phyloP scores from a whole-genome alignment of 2,329 filamentous ascomycete genomes.

The Penicillium sp. region DNA sequence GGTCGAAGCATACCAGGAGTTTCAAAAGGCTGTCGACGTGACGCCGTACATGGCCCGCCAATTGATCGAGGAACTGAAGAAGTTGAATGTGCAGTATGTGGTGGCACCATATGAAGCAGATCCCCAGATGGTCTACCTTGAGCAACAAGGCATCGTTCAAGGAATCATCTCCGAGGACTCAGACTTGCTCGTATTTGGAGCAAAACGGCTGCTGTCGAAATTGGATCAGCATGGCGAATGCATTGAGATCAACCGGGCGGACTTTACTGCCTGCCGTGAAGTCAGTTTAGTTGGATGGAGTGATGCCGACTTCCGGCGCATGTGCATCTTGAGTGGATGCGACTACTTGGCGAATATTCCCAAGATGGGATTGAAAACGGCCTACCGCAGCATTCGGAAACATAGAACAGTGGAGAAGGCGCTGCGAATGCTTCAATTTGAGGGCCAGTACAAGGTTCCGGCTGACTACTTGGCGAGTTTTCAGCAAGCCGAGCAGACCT shows the following conservation, averaged over 20 bases:
- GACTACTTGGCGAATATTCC: slow-evolving; percentile 88
- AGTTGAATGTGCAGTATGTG: slow-evolving; percentile 73
- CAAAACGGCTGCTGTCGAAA: slow-evolving; percentile 86
- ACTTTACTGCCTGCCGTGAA: slow-evolving; percentile 86
- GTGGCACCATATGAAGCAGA: slow-evolving; percentile 98
- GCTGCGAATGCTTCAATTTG: slow-evolving; percentile 79
- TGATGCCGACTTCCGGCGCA: slow-evolving; percentile 83
- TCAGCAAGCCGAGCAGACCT: slow-evolving; percentile 83
- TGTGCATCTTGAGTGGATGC: slow-evolving; percentile 95
- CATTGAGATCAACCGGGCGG: slow-evolving; percentile 81
- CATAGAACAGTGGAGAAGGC: slow-evolving; percentile 83
- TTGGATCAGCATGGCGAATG: slow-evolving; percentile 91
- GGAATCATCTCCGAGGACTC: slow-evolving; percentile 96
- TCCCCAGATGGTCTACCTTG: slow-evolving; percentile 91
- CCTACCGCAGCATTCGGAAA: slow-evolving; percentile 84
- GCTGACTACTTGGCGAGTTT: slow-evolving; percentile 78
- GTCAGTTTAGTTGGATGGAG: slow-evolving; percentile 89
- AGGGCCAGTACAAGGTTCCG: slow-evolving; percentile 79
- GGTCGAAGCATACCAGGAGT: slow-evolving; percentile 74
- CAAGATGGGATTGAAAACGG: slow-evolving; percentile 87
- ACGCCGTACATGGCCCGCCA: slow-evolving; percentile 93
- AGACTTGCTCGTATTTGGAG: slow-evolving; percentile 91
- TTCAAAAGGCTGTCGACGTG: slow-evolving; percentile 93
- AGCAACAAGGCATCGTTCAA: slow-evolving; percentile 75
- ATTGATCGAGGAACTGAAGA: slow-evolving; percentile 88